Percentiles rank a stretch among this genome's conserved stretches.
Evolutionary conservation across 768 basidiomycete species (phyloP).

Genomic region (Mycena vitilis): DNA sequence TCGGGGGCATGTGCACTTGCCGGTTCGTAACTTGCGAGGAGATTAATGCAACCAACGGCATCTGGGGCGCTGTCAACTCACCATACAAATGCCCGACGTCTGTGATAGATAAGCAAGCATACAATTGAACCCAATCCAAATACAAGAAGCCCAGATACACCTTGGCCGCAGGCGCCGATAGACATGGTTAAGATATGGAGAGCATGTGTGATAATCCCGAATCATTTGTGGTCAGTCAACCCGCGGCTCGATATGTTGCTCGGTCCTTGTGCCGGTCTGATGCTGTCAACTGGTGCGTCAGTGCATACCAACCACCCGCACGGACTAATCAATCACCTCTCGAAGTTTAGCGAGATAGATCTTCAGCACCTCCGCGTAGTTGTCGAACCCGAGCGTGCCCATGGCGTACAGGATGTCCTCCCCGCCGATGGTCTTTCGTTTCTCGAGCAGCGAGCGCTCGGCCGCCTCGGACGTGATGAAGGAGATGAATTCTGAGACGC

Average conservation of each 20-base stretch:
- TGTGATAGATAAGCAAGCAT: too few relatives aligned
- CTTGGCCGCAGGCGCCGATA: too few relatives aligned
- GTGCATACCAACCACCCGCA: not conserved
- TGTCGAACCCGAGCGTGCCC: constrained; percentile 91
- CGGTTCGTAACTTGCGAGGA: too few relatives aligned
- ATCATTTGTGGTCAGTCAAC: not conserved
- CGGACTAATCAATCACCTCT: constrained; percentile 60
- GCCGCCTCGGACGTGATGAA: constrained; percentile 98
- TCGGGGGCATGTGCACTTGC: too few relatives aligned
- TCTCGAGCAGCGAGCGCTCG: constrained; percentile 93
- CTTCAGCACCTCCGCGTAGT: constrained; percentile 92
- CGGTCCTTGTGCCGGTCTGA: constrained; percentile 17
- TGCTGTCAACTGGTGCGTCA: constrained; percentile 8
- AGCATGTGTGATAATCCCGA: too few relatives aligned
- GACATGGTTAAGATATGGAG: too few relatives aligned
- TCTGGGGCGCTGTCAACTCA: too few relatives aligned
- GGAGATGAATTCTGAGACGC: constrained; percentile 97
- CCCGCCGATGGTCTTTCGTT: constrained; percentile 97
- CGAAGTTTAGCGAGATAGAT: constrained; percentile 93
- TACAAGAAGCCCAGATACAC: too few relatives aligned
- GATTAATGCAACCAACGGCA: too few relatives aligned
- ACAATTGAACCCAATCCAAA: too few relatives aligned
- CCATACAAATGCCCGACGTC: too few relatives aligned
- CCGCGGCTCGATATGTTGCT: constrained; percentile 23
- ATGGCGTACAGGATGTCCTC: constrained; percentile 98